phyloP scores from a whole-genome alignment of 805 yeast genomes.

The Brettanomyces anomalus region DNA sequence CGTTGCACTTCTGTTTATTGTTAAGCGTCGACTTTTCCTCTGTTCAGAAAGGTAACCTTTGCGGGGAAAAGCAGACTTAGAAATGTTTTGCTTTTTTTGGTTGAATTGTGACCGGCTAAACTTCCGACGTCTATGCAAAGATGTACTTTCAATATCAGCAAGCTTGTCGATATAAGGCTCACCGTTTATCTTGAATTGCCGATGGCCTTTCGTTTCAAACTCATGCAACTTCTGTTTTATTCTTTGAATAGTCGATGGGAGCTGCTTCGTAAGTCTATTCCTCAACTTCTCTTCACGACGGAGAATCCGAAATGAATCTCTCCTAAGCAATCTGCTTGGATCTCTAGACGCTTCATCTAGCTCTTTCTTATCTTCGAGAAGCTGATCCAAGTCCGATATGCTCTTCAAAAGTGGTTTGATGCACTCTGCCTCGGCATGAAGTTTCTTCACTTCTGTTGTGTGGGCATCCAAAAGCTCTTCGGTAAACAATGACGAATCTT shows the following conservation, averaged over 20 bases:
- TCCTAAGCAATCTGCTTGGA: conserved; percentile 66
- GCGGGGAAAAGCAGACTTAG: too few relatives aligned
- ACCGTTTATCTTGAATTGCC: conserved; percentile 35
- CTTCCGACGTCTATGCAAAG: too few relatives aligned
- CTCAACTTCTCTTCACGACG: conserved; percentile 74
- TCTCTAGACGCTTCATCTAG: conserved; percentile 68
- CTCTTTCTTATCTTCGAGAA: conserved; percentile 50
- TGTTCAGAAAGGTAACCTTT: too few relatives aligned
- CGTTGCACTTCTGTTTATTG: conserved; percentile 3
- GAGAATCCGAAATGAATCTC: conserved; percentile 71
- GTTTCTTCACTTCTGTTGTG: conserved; percentile 47
- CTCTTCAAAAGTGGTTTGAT: conserved; percentile 47
- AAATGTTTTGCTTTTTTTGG: too few relatives aligned
- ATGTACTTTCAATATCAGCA: conserved; percentile 13
- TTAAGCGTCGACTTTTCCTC: too few relatives aligned
- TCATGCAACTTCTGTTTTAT: conserved; percentile 38
- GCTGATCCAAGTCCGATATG: conserved; percentile 45
- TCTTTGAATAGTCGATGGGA: conserved; percentile 54
- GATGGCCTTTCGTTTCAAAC: conserved; percentile 36
- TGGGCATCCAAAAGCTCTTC: conserved; percentile 57
- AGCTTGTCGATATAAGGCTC: conserved; percentile 32
- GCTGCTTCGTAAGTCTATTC: conserved; percentile 51
- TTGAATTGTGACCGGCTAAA: too few relatives aligned
- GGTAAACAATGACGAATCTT: conserved; percentile 32
- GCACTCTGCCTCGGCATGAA: conserved; percentile 41